Conservation (phyloP, 2,329 filamentous ascomycete genomes). For the Neocucurbitaria cava region DNA sequence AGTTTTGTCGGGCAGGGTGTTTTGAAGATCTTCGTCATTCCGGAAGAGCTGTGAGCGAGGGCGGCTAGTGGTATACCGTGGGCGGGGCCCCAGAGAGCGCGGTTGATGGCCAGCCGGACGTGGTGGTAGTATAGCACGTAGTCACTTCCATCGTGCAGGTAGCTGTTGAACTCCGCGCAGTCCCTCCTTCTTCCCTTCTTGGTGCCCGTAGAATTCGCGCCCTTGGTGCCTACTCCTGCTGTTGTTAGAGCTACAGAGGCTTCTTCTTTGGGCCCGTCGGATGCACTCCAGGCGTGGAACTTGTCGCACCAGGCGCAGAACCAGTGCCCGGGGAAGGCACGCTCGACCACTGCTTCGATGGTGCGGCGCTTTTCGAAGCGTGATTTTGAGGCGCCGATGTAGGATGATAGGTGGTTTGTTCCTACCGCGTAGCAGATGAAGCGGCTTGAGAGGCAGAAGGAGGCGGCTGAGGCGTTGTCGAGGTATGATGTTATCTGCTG, state of each 20-base stretch:
- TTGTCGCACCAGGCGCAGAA: conserved; percentile 45
- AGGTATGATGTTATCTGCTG: conserved; percentile 40
- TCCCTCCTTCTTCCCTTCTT: conserved; percentile 10
- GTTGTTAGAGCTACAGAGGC: no score
- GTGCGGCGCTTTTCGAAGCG: conserved; percentile 30
- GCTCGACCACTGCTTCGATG: conserved; percentile 38
- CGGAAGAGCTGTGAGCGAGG: conserved; percentile 14
- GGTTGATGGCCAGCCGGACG: conserved; percentile 35
- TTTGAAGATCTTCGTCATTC: conserved; percentile 23
- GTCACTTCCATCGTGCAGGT: conserved; percentile 18
- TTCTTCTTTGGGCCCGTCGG: conserved; percentile 15
- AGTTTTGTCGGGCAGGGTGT: conserved; percentile 18
- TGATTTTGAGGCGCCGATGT: conserved; percentile 19
- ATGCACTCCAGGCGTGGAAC: conserved; percentile 32
- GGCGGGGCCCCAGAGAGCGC: conserved; percentile 19
- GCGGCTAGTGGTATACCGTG: conserved; percentile 34
- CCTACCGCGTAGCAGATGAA: conserved; percentile 41
- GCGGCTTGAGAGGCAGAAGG: conserved; percentile 35
- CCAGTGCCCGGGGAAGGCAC: conserved; percentile 42
- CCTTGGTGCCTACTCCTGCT: no score
- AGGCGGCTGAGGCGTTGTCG: conserved; percentile 25
- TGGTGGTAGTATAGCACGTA: conserved; percentile 40
- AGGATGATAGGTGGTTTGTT: conserved; percentile 21
- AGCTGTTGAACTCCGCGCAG: conserved; percentile 38
- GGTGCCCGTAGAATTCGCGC: no score